These are phyloP conservation scores for Adansonia grandidieri DNA, from an alignment of 441 rosid species.

Conservation along the genomic window DNA sequence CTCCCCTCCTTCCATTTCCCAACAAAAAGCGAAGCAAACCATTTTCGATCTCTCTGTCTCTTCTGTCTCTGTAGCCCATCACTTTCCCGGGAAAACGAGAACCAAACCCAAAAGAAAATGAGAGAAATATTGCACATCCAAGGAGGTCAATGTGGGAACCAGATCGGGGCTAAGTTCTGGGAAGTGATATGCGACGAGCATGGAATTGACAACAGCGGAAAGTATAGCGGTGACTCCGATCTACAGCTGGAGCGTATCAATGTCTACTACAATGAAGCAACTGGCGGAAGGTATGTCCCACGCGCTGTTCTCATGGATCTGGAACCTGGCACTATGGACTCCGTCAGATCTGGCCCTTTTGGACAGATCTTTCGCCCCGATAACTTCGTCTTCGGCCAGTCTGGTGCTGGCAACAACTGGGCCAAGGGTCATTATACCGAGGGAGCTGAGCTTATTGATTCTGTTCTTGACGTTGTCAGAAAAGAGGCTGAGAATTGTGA, in stretches of 20 bases:
- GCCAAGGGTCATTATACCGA: no score
- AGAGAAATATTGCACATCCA: slow-evolving; percentile 27
- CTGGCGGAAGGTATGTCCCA: slow-evolving; percentile 16
- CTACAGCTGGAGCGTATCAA: slow-evolving; percentile 21
- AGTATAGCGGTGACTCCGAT: slow-evolving; percentile 22
- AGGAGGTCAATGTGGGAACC: slow-evolving; percentile 25
- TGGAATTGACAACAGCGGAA: slow-evolving; percentile 19
- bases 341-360: slow-evolving; percentile 24
- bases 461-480: no score
- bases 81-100: not conserved
- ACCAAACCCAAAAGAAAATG: not conserved
- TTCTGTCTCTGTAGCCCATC: not conserved
- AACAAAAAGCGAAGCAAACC: not conserved
- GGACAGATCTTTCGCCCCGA: not conserved
- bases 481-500: no score
- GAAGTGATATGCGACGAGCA: slow-evolving; percentile 23
- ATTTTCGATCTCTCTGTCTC: not conserved
- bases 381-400: no score
- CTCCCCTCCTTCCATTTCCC: slow-evolving; percentile 5
- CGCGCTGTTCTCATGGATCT: slow-evolving; percentile 25
- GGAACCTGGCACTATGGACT: slow-evolving; percentile 21
- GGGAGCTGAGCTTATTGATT: no score
- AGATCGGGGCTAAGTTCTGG: slow-evolving; percentile 24
- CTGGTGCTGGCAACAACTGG: no score
- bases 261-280: slow-evolving; percentile 23